A percentile compares a stretch with the other conserved stretches of the same genome.
phyloP scores from a whole-genome alignment of 768 basidiomycete genomes.

The Kwoniella bestiolae region DNA sequence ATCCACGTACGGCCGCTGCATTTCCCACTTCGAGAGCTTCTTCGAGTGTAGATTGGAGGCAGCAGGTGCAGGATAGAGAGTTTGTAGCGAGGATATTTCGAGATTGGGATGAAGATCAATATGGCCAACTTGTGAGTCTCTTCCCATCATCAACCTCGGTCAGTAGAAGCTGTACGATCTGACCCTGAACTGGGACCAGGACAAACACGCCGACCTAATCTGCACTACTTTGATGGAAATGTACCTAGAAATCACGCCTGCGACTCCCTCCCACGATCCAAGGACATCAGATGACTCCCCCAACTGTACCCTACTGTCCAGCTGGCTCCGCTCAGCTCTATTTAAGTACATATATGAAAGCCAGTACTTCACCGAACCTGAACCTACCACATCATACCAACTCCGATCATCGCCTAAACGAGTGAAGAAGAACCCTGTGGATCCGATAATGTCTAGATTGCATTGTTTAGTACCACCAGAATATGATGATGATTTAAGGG shows the following conservation, averaged over 20 bases:
- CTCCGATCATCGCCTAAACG: slow-evolving; percentile 31
- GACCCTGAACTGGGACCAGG: no score
- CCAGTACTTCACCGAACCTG: slow-evolving; percentile 21
- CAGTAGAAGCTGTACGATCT: no score
- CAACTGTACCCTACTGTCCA: slow-evolving; percentile 29
- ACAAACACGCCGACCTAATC: slow-evolving; percentile 34
- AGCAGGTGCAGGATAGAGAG: slow-evolving; percentile 39
- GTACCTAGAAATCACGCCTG: slow-evolving; percentile 33
- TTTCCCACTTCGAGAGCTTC: slow-evolving; percentile 1
- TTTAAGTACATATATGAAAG: slow-evolving; percentile 34
- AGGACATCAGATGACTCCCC: slow-evolving; percentile 18
- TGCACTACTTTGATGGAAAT: slow-evolving; percentile 31
- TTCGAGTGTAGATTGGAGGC: slow-evolving; percentile 39
- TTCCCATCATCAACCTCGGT: no score
- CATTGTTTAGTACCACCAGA: slow-evolving; percentile 38
- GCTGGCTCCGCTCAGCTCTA: slow-evolving; percentile 30
- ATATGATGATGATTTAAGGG: slow-evolving; percentile 26
- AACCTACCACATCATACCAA: slow-evolving; percentile 24
- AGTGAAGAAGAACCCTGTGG: slow-evolving; percentile 22
- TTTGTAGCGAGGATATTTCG: slow-evolving; percentile 38
- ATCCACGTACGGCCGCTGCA: slow-evolving; percentile 36
- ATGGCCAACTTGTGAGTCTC: no score
- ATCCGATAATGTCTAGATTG: slow-evolving; percentile 36
- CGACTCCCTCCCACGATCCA: slow-evolving; percentile 1
- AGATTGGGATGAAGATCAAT: slow-evolving; percentile 29